A percentile compares a stretch with the other conserved stretches of the same genome.
Conservation (phyloP, 352 stramenopile genomes). For the Globisporangium cylindrosporum region DNA sequence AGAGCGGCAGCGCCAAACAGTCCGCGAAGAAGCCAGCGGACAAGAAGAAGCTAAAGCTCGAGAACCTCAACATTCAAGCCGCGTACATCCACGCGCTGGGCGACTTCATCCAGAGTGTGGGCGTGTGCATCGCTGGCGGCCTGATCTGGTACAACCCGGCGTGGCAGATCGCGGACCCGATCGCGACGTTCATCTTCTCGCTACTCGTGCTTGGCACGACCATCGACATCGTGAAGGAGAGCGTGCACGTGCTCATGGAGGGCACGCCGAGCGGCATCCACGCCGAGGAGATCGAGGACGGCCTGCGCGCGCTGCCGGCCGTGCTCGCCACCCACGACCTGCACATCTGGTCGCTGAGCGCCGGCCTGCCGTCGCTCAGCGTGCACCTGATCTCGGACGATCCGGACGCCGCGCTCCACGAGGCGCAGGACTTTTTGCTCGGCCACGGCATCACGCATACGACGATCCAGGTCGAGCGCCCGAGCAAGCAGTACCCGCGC, state of each 20-base stretch:
- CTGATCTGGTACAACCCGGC: conserved; percentile 96
- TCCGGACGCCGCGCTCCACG: conserved; percentile 57
- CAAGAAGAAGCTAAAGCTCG: conserved; percentile 40
- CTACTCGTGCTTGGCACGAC: conserved; percentile 94
- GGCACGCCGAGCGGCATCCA: conserved; percentile 92
- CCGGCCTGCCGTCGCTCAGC: conserved; percentile 87
- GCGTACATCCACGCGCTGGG: conserved; percentile 97
- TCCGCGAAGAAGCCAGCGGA: conserved; percentile 18
- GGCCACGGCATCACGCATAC: conserved; percentile 83
- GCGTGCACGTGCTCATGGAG: conserved; percentile 95
- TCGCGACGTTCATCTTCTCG: conserved; percentile 98
- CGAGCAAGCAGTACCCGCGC: conserved; percentile 62
- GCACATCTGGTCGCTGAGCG: conserved; percentile 97
- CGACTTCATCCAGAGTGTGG: conserved; percentile 96
- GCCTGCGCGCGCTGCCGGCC: conserved; percentile 67
- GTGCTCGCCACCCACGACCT: conserved; percentile 96
- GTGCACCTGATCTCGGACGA: conserved; percentile 89
- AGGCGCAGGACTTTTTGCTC: conserved; percentile 73
- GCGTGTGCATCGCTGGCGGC: conserved; percentile 93
- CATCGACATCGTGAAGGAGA: conserved; percentile 87
- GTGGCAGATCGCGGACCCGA: conserved; percentile 96
- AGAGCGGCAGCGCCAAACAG: conserved; percentile 21
- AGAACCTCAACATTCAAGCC: conserved; percentile 95
- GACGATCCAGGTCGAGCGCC: conserved; percentile 87
- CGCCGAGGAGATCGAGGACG: conserved; percentile 80